Percentiles rank a stretch among this genome's conserved stretches.
phyloP scores from a whole-genome alignment of 805 yeast species.

The Candida easanensis region DNA sequence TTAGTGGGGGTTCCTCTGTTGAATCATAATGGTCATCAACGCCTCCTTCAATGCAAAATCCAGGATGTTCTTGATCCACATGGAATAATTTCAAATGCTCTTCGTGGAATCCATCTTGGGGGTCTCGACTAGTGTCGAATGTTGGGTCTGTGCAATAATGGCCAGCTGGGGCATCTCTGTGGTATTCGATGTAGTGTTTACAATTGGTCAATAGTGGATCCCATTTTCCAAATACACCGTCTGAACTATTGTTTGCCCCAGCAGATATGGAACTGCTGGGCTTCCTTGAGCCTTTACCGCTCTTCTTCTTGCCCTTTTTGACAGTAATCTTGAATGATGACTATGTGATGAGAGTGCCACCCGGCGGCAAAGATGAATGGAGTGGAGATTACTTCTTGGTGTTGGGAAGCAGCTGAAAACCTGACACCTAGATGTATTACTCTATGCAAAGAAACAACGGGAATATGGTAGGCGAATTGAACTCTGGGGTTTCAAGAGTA shows the following conservation, averaged over 20 bases:
- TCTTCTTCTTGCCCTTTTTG: slow-evolving; percentile 18
- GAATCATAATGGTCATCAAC: neutral
- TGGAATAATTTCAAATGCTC: slow-evolving; percentile 9
- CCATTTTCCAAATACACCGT: slow-evolving; percentile 11
- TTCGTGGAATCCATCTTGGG: slow-evolving; percentile 4
- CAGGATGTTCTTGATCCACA: slow-evolving; percentile 11
- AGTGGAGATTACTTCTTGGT: too few relatives aligned
- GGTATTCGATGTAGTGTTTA: slow-evolving; percentile 11
- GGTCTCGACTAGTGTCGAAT: neutral
- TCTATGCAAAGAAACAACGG: too few relatives aligned
- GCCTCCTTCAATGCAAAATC: slow-evolving; percentile 9
- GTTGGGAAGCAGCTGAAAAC: too few relatives aligned
- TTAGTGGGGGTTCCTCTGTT: neutral
- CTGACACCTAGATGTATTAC: too few relatives aligned
- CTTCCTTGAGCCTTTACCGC: slow-evolving; percentile 22
- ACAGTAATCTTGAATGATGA: slow-evolving; percentile 1
- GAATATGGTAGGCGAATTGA: too few relatives aligned
- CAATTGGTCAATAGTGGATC: slow-evolving; percentile 15
- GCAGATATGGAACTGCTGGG: slow-evolving; percentile 3
- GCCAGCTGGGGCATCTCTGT: slow-evolving; percentile 4
- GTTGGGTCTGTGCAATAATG: neutral
- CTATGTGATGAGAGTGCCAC: neutral
- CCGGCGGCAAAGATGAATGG: neutral
- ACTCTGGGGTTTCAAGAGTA: too few relatives aligned
- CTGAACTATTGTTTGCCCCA: slow-evolving; percentile 1